Base-by-base conservation (phyloP, 2,329 filamentous ascomycete genomes). In the Colletotrichum sp. region DNA sequence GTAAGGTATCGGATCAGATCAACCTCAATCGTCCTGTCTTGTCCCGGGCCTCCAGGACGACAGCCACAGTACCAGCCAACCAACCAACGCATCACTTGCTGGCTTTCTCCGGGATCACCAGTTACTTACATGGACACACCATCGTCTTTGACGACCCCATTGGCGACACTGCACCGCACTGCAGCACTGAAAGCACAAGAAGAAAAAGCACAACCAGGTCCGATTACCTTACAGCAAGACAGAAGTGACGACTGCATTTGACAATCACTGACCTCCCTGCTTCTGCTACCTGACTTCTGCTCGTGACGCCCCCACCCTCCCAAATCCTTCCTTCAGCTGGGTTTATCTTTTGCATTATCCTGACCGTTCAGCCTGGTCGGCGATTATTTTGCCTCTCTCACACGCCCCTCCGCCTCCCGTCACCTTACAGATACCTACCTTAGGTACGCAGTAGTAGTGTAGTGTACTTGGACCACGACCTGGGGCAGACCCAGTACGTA, bases 1-100 rank as follows among this genome's bases (percentile, higher is more conserved):
- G 44, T 57, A 66, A 66, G 63, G 63, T 68, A 76, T 64, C 57
- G 63, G 57, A 73, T 62, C 32, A 68, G 64, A 64, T 29, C 69
- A 59, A 64, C 44, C 29, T 68, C 64, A 15, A 19, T 62, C 32
- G 59, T 63, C 36, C 55, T 52, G 59, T 63, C 36, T 65, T 55
- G 39, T 30, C 39, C 69, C 22, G 55, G 61, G 39, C 59, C 59
- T 55, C 44, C 59, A 71, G 61, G 25, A 57, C 61, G n/a, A 36
- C 64, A 68, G 64, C 70, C 64, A 64, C 44, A 32, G 63, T 29
- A 32, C 25, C 64, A 32, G 30, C 66, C 44, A 68, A n/a, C 66
- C 66, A 69, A 59, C 52, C 30, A 59, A 32, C 22, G 30, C 52
- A 19, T 61, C 39, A 34, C 49, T 63, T 25, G 36, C 25, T 63